Base-by-base conservation (phyloP, 73 alveolate species). In the Halteria grandinella region DNA sequence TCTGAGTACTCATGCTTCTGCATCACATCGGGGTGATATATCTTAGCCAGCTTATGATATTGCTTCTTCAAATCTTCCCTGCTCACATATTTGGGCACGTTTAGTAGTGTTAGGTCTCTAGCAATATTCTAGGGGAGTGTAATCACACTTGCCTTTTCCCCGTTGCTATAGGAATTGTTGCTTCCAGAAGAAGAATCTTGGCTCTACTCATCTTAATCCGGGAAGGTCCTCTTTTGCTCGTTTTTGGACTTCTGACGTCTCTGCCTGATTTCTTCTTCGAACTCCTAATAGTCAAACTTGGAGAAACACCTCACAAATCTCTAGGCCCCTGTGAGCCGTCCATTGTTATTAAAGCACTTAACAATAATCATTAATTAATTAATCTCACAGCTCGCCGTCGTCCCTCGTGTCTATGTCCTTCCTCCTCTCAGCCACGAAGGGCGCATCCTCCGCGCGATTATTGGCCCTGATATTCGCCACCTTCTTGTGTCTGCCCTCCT, bases 401-500 rank as follows among this genome's bases (percentile, higher is more conserved):
- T 87, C 87, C 27, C 71, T 36, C 36, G 63, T 82, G 63, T 87
- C 97, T 20, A 93, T 70, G 57, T 81, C 88, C 48, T 64, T 89
- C 33, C 78, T 81, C 83, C 95, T 90, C 69, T 93, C 98, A 21
- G 93, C 85, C 32, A 69, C 72, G 73, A 69, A 89, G 48, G 86
- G 90, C 36, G 89, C 58, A 51, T 90, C 85, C 6, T 90, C 94
- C 25, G 95, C 85, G 48, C 85, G 86, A 54, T 89, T 83, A 75
- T 93, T 88, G 25, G 79, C 89, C 62, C 91, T 95, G 60, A 81
- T 78, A 74, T 96, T 96, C 64, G 74, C 80, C 58, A 55, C 57
- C 57, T 94, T 96, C 55, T 97, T 94, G 60, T 54, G 76, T 69
- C 92, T 87, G 23, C 97, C 73, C 54, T 92, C 95, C 55, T 93